phyloP scores from a whole-genome alignment of 345 rosid genomes.

The Triadica sebifera region DNA sequence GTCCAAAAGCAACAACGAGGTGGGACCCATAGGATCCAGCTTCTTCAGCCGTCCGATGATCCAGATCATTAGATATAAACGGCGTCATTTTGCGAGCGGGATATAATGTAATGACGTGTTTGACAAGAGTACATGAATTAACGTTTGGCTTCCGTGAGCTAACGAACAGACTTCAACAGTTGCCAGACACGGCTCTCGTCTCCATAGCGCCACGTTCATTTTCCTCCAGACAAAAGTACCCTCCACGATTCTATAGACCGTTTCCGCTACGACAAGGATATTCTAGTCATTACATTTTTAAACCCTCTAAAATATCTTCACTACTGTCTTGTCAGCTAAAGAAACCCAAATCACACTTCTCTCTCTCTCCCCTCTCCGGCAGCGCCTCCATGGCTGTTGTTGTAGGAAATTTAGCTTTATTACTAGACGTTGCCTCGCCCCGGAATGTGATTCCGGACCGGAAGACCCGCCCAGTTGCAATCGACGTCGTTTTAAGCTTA shows the following conservation, averaged over 20 bases:
- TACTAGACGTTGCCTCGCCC: slow-evolving; percentile 52
- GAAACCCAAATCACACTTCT: slow-evolving; percentile 9
- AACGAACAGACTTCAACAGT: slow-evolving; percentile 16
- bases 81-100: background rate
- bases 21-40: background rate
- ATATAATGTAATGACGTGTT: slow-evolving; percentile 20
- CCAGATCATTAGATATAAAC: background rate
- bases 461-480: slow-evolving; percentile 45
- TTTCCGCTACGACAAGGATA: background rate
- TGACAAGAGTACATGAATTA: slow-evolving; percentile 3
- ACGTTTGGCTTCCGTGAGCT: slow-evolving; percentile 10
- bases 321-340: slow-evolving; percentile 6
- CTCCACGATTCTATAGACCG: background rate
- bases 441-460: slow-evolving; percentile 54
- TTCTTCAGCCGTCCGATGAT: background rate
- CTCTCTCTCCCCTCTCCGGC: slow-evolving; percentile 15
- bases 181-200: slow-evolving; percentile 43
- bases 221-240: slow-evolving; percentile 23
- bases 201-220: slow-evolving; percentile 32
- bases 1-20: background rate
- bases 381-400: slow-evolving; percentile 58
- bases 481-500: slow-evolving; percentile 49
- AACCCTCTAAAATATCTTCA: slow-evolving; percentile 3
- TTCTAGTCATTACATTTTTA: background rate
- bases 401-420: slow-evolving; percentile 60